A percentile compares a stretch with the other conserved stretches of the same genome.
These are phyloP conservation scores for Aspergillus brasiliensis DNA, from an alignment of 2,329 filamentous ascomycete genomes.

Conservation along the genomic window DNA sequence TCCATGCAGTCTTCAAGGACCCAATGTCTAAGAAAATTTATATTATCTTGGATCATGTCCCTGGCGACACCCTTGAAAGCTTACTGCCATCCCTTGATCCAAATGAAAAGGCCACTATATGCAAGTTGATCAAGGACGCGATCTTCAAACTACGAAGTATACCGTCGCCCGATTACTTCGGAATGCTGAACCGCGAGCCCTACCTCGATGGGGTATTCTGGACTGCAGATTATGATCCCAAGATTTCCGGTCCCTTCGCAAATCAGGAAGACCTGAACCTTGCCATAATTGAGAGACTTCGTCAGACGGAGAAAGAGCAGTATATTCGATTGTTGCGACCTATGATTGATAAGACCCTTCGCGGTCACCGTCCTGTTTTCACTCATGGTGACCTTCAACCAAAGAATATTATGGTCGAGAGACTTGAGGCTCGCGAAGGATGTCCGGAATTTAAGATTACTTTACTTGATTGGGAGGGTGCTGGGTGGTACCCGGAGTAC, in stretches of 20 bases:
- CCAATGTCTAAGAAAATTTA: conserved; percentile 20
- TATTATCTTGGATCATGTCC: conserved; percentile 20
- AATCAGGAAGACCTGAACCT: conserved; percentile 7
- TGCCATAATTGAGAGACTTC: conserved; percentile 14
- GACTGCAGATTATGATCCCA: conserved; percentile 11
- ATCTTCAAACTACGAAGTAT: conserved; percentile 17
- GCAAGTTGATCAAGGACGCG: conserved; percentile 10
- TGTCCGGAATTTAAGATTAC: conserved; percentile 6
- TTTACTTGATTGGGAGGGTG: conserved; percentile 17
- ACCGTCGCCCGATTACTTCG: conserved; percentile 16
- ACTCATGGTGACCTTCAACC: conserved; percentile 22
- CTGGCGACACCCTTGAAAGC: background rate
- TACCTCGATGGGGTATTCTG: conserved; percentile 22
- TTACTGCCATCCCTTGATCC: background rate
- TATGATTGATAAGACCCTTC: conserved; percentile 22
- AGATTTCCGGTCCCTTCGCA: conserved; percentile 18
- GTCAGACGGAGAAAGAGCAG: conserved; percentile 10
- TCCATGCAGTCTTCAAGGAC: conserved; percentile 16
- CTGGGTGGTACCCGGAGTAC: conserved; percentile 21
- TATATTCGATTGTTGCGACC: conserved; percentile 18
- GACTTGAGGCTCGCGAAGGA: background rate
- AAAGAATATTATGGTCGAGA: conserved; percentile 21
- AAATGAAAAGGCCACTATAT: conserved; percentile 14
- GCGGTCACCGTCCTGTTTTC: conserved; percentile 18
- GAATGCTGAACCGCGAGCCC: conserved; percentile 17